phyloP scores from a whole-genome alignment of 176 grass and related monocot genomes.

The Rhynchospora tenuis region DNA sequence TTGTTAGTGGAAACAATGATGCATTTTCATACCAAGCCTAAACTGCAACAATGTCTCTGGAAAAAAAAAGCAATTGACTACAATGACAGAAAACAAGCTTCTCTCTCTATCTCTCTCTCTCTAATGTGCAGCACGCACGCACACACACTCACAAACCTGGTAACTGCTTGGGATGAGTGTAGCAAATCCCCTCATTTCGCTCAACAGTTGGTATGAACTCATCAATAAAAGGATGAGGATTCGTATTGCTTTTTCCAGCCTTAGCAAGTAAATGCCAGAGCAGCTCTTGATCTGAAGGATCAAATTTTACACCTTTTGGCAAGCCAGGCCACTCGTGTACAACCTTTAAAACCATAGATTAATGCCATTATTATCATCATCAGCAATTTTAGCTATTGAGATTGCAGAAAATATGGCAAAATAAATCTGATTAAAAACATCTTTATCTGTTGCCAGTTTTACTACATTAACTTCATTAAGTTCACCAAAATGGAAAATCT shows the following conservation, averaged over 20 bases:
- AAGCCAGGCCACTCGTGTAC: conserved; percentile 92
- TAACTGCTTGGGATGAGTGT: conserved; percentile 84
- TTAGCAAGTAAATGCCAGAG: conserved; percentile 81
- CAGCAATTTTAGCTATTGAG: neutral
- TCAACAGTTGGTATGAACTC: conserved; percentile 96
- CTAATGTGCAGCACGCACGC: neutral
- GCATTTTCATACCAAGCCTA: neutral
- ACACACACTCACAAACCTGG: conserved; percentile 43
- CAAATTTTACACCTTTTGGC: conserved; percentile 95
- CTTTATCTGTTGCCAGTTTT: neutral
- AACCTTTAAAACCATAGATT: conserved; percentile 39
- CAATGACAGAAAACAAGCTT: neutral
- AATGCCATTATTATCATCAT: neutral
- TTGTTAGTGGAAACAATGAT: neutral
- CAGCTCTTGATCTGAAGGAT: conserved; percentile 85
- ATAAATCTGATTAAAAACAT: neutral
- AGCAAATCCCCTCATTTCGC: conserved; percentile 87
- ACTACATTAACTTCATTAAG: neutral
- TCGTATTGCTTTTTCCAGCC: conserved; percentile 31
- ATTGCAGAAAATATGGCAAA: neutral
- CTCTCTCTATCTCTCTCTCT: neutral
- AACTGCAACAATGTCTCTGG: neutral
- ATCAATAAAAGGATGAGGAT: conserved; percentile 79
- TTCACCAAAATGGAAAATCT: conserved; percentile 22
- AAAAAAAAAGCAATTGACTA: neutral